Percentiles rank a stretch among this genome's conserved stretches.
These are phyloP conservation scores for Quillaja saponaria DNA, from an alignment of 306 rosid species.

Conservation along the genomic window DNA sequence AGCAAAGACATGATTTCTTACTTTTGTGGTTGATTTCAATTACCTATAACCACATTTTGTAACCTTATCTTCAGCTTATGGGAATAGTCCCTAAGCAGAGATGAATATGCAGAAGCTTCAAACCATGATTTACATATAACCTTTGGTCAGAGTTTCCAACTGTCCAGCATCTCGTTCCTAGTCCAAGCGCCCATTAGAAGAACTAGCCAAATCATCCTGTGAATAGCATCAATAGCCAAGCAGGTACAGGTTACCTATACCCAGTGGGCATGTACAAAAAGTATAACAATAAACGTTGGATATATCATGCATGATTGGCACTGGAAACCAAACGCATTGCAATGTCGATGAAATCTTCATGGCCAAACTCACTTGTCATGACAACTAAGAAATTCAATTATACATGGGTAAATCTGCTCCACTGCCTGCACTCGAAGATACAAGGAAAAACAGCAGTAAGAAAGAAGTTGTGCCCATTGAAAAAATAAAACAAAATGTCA, in stretches of 20 bases:
- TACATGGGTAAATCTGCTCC: slow-evolving; percentile 83
- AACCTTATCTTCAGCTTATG: too few species aligned
- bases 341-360: slow-evolving; percentile 19
- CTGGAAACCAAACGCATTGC: slow-evolving; percentile 28
- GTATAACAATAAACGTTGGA: slow-evolving; percentile 7
- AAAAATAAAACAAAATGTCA: slow-evolving; percentile 12
- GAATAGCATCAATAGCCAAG: slow-evolving; percentile 13
- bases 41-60: too few species aligned
- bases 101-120: slow-evolving; percentile 22
- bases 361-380: slow-evolving; percentile 57
- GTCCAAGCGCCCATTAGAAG: slow-evolving; percentile 4
- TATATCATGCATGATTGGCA: slow-evolving; percentile 30
- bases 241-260: slow-evolving; percentile 8
- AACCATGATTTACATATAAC: slow-evolving; percentile 26
- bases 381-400: slow-evolving; percentile 64
- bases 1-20: too few species aligned
- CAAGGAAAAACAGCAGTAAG: slow-evolving; percentile 20
- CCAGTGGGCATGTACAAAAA: slow-evolving; percentile 10
- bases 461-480: slow-evolving; percentile 29
- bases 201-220: slow-evolving; percentile 16
- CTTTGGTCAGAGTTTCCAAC: slow-evolving; percentile 20
- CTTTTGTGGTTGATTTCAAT: slow-evolving; percentile 10
- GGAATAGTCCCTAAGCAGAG: too few species aligned
- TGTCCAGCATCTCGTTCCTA: slow-evolving; percentile 15
- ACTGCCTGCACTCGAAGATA: slow-evolving; percentile 60